Conservation (phyloP, 106 monocot genomes). For the Gastrodia elata region DNA sequence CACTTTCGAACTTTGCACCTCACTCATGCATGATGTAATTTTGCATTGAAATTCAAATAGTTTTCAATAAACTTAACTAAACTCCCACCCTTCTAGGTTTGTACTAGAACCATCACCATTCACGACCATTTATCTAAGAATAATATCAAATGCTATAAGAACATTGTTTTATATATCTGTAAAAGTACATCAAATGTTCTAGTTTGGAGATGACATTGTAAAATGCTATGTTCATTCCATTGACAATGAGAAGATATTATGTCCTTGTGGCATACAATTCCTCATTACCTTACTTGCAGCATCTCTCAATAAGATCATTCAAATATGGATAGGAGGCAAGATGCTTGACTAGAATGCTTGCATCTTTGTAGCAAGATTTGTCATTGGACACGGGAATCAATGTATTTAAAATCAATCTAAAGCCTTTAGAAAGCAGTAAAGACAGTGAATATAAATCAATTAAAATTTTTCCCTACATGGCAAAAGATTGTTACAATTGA, state of each 20-base stretch:
- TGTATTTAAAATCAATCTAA: neutral
- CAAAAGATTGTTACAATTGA: neutral
- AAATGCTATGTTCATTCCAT: neutral
- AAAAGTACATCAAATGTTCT: neutral
- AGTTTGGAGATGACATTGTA: neutral
- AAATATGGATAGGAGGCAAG: neutral
- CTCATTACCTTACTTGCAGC: neutral
- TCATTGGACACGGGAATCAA: neutral
- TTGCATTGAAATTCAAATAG: too few species aligned
- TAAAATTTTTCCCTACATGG: neutral
- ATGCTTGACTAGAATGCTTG: neutral
- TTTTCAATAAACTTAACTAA: neutral
- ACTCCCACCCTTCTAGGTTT: neutral
- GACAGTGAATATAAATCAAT: neutral
- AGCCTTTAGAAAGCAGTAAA: neutral
- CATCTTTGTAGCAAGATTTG: neutral
- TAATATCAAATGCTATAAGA: neutral
- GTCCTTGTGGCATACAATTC: neutral
- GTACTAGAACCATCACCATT: neutral
- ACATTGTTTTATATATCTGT: neutral
- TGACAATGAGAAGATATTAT: neutral
- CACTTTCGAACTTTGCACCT: too few species aligned
- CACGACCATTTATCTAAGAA: neutral
- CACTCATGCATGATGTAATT: too few species aligned
- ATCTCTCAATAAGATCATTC: too few species aligned